Base-by-base conservation (phyloP, 2,329 filamentous ascomycete species). In the Fusarium lyarnte region DNA sequence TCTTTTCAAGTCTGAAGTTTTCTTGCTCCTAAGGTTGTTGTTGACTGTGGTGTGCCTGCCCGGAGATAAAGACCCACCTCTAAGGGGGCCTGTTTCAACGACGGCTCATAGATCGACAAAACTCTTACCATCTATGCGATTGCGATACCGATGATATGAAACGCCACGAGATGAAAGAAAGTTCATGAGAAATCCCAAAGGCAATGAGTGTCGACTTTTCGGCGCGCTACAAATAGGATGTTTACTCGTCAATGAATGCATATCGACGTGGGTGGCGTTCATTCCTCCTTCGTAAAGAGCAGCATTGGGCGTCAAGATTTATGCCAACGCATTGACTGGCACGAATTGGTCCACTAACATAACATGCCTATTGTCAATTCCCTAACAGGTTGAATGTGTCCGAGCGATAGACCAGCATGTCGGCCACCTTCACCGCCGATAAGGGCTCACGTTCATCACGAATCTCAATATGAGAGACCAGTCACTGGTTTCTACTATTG, bases 261-360 rank as follows among this genome's bases (percentile, higher is more conserved):
- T 66, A 47, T 54, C 65, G 46, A 53, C 70, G 61, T 67, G 55
- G 55, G 70, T 71, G 70, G 70, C 70, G 70, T 35, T 23, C 43
- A 45, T 38, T n/a, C 23, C 25, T 33, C 16, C 31, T 58, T 63
- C 53, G 46, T 58, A 55, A 59, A 47, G 35, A 52, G 55, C 31
- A 63, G 39, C 45, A 58, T 47, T 39, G 31, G 57, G 70, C 70
- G 66, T 71, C 58, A 71, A 73, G 47, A 59, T 68, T 67, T 46
- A 68, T 70, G 60, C 66, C 66, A 53, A 39, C 66, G 68, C 61
- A 59, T 47, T 63, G 45, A 54, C 67, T 66, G 39, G 29, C 25
- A 59, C 45, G 63, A 60, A 60, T 23, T 33, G 52, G 43, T 47
- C 36, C 43, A 49, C 13, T 27, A 39, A n/a, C 33, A 41, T 31